Percentiles rank a stretch among this genome's conserved stretches.
phyloP scores from a whole-genome alignment of 2,329 filamentous ascomycete genomes.

The Ustulina deusta region DNA sequence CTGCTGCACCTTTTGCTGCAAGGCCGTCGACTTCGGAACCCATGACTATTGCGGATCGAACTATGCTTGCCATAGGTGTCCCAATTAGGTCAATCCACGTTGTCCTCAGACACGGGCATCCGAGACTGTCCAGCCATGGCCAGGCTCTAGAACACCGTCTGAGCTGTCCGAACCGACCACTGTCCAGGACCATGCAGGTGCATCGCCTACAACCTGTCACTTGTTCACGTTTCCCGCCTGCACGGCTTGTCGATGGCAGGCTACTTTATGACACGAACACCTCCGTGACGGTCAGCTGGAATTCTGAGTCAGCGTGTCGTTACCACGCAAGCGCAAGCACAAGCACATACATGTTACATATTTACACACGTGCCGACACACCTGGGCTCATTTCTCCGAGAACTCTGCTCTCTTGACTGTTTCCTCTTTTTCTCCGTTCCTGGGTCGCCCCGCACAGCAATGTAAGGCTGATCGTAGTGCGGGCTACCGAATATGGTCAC shows the following conservation, averaged over 20 bases:
- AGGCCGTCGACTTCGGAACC: slow-evolving; percentile 61
- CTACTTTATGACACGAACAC: slow-evolving; percentile 24
- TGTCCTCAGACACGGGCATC: slow-evolving; percentile 19
- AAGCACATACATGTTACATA: not conserved
- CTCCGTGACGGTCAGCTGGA: slow-evolving; percentile 26
- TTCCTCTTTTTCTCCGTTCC: slow-evolving; percentile 15
- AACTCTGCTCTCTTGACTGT: not conserved
- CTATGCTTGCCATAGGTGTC: slow-evolving; percentile 58
- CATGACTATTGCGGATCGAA: slow-evolving; percentile 62
- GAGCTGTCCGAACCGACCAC: slow-evolving; percentile 37
- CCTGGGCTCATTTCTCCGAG: slow-evolving; percentile 8
- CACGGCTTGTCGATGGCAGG: slow-evolving; percentile 16
- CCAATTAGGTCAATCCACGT: slow-evolving; percentile 49
- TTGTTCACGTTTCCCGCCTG: slow-evolving; percentile 27
- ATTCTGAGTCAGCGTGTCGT: slow-evolving; percentile 33
- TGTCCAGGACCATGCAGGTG: slow-evolving; percentile 39
- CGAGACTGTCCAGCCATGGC: slow-evolving; percentile 45
- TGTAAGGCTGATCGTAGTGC: slow-evolving; percentile 32
- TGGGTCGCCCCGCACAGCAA: slow-evolving; percentile 20
- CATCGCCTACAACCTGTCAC: slow-evolving; percentile 25
- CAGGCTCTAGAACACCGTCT: slow-evolving; percentile 46
- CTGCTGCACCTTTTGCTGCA: slow-evolving; percentile 66
- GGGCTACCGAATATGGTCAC: slow-evolving; percentile 25
- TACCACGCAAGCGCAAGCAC: slow-evolving; percentile 9
- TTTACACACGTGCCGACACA: slow-evolving; percentile 6